Evolutionary conservation across 805 yeast species (phyloP), one percentile per base, ranked within the genome.

Genomic region (Sugiyamaella americana): DNA sequence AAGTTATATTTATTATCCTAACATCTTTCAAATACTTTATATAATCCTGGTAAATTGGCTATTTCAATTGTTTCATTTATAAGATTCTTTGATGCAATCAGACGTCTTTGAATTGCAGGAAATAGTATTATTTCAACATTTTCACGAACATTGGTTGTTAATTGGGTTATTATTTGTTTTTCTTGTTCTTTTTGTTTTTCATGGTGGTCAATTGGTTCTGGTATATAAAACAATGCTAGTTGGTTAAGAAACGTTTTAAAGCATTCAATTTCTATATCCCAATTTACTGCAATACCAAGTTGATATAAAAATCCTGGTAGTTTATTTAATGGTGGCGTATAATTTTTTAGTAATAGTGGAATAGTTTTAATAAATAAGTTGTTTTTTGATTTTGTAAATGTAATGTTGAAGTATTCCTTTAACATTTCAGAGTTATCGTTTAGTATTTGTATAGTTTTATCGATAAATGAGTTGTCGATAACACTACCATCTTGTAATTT

Each of bases 11-110:
- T 24, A 17, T 40, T 21, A 26, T 4, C n/a, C 8, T 21, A 65
- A 41, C 98, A 93, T 61, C 98, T 73, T 67, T 93, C 98, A 69
- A 93, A 93, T 3, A 94, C 95, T 57, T 74, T 78, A 64, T 93
- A 93, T 47, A 93, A 68, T 0, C 95, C 95, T 1, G 98, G 98
- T 24, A 93, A 64, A 60, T 82, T 88, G 0, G 98, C 97, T 34
- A 93, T 78, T 62, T 91, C 96, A 3, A 86, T 75, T 3, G 88
- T 78, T 47, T 78, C 81, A 11, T 69, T 59, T 3, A 64, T 53
- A 32, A 87, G 55, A 2, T 58, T 59, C 11, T 68, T 68, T 0
- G 94, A 76, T 0, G 89, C 95, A 11, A 87, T 60, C 22, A 87
- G 75, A 40, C 79, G 66, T 49, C 70, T 70, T 52, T 82, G 80